phyloP scores from a whole-genome alignment of 2,329 filamentous ascomycete genomes.

The Arthrobotrys sinensis region DNA sequence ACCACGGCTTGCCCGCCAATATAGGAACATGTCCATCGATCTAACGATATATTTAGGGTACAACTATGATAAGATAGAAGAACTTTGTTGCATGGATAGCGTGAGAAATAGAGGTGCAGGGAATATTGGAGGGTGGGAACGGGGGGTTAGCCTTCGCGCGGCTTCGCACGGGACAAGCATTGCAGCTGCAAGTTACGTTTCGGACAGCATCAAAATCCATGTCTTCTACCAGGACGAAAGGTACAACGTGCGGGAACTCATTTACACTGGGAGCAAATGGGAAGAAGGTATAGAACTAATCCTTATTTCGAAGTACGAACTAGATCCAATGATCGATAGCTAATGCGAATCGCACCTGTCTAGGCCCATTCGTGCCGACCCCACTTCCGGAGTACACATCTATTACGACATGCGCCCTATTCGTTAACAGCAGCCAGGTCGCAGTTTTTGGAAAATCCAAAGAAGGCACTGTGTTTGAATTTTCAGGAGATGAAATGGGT shows the following conservation, averaged over 20 bases:
- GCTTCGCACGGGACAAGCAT: not conserved
- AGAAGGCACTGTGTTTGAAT: constrained; percentile 1
- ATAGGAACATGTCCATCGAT: not conserved
- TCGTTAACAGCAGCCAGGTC: constrained; percentile 1
- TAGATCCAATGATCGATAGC: not conserved
- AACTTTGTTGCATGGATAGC: not conserved
- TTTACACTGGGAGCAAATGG: constrained; percentile 2
- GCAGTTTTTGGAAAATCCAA: not conserved
- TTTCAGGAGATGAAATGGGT: not conserved
- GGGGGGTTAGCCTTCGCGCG: not conserved
- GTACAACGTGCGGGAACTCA: not conserved
- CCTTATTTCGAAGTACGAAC: not conserved
- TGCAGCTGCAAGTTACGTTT: not conserved
- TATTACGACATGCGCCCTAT: constrained; percentile 7
- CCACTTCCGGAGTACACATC: not conserved
- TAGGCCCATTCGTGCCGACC: not conserved
- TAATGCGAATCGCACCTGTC: not conserved
- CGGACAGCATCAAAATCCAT: not conserved
- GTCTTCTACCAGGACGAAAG: constrained; percentile 11
- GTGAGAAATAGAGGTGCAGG: not conserved
- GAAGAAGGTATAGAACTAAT: not conserved
- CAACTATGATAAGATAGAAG: constrained; percentile 5
- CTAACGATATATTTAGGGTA: not conserved
- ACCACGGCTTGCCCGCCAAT: not conserved
- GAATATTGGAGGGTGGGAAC: constrained; percentile 5